phyloP scores from a whole-genome alignment of 192 early-diverging fungal species.

The Cetraspora pellucida region DNA sequence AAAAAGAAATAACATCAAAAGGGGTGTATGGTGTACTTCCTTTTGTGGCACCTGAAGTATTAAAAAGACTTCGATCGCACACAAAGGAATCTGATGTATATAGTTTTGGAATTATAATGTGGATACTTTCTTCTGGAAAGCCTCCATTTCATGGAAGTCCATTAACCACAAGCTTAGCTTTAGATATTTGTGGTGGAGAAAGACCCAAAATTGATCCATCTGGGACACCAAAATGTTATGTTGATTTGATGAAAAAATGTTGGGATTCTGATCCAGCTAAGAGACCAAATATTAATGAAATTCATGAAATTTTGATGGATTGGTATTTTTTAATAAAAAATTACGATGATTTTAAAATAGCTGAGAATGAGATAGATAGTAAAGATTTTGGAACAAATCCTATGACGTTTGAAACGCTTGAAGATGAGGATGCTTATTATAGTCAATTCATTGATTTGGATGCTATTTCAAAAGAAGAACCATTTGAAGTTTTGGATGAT shows the following conservation, averaged over 20 bases:
- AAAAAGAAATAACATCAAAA: background rate
- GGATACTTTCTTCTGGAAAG: conserved; percentile 39
- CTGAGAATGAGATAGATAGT: too few species aligned
- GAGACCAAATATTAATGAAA: conserved; percentile 1
- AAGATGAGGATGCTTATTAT: too few species aligned
- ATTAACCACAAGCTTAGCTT: background rate
- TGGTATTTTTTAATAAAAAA: too few species aligned
- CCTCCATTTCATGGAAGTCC: conserved; percentile 30
- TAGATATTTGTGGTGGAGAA: background rate
- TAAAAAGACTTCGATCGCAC: conserved; percentile 33
- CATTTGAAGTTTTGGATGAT: too few species aligned
- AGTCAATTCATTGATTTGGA: too few species aligned
- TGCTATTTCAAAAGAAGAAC: too few species aligned
- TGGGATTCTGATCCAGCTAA: conserved; percentile 13
- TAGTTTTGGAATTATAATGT: conserved; percentile 50
- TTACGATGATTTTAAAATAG: too few species aligned
- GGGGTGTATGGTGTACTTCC: conserved; percentile 37
- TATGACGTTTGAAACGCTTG: too few species aligned
- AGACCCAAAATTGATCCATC: background rate
- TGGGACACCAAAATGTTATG: background rate
- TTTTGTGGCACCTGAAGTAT: conserved; percentile 46
- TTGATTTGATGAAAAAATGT: conserved; percentile 2
- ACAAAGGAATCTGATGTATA: conserved; percentile 43
- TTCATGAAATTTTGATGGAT: background rate
- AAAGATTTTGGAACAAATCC: too few species aligned